phyloP scores from a whole-genome alignment of 208 protist genomes.

The Crithidia mellificae region DNA sequence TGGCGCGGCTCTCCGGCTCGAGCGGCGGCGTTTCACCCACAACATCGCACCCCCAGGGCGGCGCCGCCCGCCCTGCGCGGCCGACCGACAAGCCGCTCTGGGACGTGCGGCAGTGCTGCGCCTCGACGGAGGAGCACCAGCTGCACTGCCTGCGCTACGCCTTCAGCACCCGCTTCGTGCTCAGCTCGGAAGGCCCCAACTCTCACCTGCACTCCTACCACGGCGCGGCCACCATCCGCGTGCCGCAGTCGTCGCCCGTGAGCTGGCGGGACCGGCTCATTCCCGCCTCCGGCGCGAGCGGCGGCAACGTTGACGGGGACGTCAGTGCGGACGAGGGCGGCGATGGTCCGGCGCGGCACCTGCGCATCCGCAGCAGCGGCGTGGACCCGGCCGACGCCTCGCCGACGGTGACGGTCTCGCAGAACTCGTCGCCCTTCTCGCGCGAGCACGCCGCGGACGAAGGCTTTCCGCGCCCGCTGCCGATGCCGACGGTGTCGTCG shows the following conservation, averaged over 20 bases:
- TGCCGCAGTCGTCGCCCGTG: constrained; percentile 16
- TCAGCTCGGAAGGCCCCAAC: constrained; percentile 69
- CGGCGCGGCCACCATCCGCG: constrained; percentile 33
- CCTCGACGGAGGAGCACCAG: constrained; percentile 25
- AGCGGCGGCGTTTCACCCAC: neutral
- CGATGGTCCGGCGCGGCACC: neutral
- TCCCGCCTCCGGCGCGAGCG: neutral
- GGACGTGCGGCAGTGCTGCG: constrained; percentile 18
- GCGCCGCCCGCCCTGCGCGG: neutral
- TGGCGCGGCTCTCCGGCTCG: neutral
- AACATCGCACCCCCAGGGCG: neutral
- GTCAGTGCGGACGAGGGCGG: neutral
- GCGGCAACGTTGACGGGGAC: neutral
- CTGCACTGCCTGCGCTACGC: constrained; percentile 33
- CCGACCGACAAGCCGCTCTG: constrained; percentile 7
- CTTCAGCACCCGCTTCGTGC: constrained; percentile 20
- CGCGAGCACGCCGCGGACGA: neutral
- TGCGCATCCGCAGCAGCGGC: neutral
- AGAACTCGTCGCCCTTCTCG: neutral
- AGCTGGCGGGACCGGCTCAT: constrained; percentile 9
- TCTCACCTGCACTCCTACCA: constrained; percentile 59
- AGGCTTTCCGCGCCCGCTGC: constrained; percentile 1
- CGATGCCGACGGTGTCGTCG: constrained; percentile 15
- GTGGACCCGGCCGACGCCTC: neutral
- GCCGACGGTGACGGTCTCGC: constrained; percentile 7